These are phyloP conservation scores for Artemisia tridentata DNA, from an alignment of 129 eudicot genomes.

Conservation along the genomic window DNA sequence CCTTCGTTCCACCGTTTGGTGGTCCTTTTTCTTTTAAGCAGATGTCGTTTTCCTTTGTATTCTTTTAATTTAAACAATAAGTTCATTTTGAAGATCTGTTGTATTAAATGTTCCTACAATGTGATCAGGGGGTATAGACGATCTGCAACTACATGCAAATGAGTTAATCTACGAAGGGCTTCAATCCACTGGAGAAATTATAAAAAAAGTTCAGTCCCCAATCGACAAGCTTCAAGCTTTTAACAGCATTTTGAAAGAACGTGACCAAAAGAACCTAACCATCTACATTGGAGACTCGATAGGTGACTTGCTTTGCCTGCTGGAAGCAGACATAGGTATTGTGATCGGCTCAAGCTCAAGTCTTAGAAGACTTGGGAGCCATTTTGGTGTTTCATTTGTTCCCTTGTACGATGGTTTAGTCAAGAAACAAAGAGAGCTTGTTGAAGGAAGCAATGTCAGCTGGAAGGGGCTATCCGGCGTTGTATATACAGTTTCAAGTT, in stretches of 20 bases:
- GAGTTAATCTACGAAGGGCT: slow-evolving; percentile 57
- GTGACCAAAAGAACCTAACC: slow-evolving; percentile 32
- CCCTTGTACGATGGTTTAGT: slow-evolving; percentile 66
- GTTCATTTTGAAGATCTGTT: not conserved
- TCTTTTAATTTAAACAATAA: not conserved
- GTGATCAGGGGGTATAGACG: slow-evolving; percentile 57
- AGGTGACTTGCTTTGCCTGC: slow-evolving; percentile 88
- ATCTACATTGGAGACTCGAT: slow-evolving; percentile 86
- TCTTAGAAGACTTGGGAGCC: slow-evolving; percentile 65
- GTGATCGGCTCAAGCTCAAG: slow-evolving; percentile 77
- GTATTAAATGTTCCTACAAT: not conserved
- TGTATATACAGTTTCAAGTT: slow-evolving; percentile 71
- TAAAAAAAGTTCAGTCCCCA: slow-evolving; percentile 66
- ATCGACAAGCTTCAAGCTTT: slow-evolving; percentile 71
- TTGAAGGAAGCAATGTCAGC: slow-evolving; percentile 33
- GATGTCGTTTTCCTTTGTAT: not conserved
- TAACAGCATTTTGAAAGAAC: slow-evolving; percentile 29
- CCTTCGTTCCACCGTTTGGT: no score
- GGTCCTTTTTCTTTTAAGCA: not conserved
- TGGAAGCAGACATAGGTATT: slow-evolving; percentile 82
- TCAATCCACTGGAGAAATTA: slow-evolving; percentile 68
- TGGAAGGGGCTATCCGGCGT: slow-evolving; percentile 67
- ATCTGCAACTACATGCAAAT: slow-evolving; percentile 64
- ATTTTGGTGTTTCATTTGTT: slow-evolving; percentile 76
- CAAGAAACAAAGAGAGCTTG: slow-evolving; percentile 54